These are phyloP conservation scores for Fomitopsis betulina DNA, from an alignment of 1,284 basidiomycete species.

Conservation along the genomic window DNA sequence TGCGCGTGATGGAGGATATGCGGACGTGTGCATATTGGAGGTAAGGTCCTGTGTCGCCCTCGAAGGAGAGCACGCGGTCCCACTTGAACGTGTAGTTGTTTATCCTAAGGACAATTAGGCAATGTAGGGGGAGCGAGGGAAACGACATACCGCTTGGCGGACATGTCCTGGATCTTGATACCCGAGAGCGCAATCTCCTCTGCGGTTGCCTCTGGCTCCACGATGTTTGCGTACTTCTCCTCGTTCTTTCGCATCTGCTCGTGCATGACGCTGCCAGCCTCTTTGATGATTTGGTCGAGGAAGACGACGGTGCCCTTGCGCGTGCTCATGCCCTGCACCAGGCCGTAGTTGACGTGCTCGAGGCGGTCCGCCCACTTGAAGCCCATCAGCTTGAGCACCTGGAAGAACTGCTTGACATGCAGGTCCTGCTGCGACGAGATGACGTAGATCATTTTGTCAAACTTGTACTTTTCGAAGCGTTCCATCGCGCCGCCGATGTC, in stretches of 20 bases:
- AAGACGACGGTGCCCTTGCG: constrained; percentile 96
- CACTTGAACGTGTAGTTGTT: constrained; percentile 98
- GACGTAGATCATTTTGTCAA: constrained; percentile 99
- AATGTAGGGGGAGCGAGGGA: not conserved
- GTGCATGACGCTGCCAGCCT: constrained; percentile 90
- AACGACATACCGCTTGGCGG: constrained; percentile 73
- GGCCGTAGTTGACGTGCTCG: constrained; percentile 90
- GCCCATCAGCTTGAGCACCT: constrained; percentile 88
- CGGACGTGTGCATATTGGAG: constrained; percentile 97
- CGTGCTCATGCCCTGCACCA: constrained; percentile 96
- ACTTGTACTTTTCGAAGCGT: constrained; percentile 88
- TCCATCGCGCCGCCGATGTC: constrained; percentile 95
- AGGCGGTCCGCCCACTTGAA: constrained; percentile 83
- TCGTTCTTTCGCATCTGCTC: constrained; percentile 96
- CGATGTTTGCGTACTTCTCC: constrained; percentile 87
- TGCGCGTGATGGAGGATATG: constrained; percentile 88
- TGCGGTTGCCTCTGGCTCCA: constrained; percentile 81
- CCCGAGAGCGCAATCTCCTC: constrained; percentile 92
- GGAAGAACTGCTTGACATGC: constrained; percentile 93
- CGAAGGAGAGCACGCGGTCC: constrained; percentile 93
- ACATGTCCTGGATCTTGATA: constrained; percentile 99
- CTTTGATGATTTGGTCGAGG: constrained; percentile 91
- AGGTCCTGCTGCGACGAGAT: constrained; percentile 94
- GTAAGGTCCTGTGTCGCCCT: constrained; percentile 96
- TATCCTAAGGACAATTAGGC: constrained; percentile 49